phyloP scores from a whole-genome alignment of 805 yeast species.

The Zygosaccharomyces kombuchaensis region DNA sequence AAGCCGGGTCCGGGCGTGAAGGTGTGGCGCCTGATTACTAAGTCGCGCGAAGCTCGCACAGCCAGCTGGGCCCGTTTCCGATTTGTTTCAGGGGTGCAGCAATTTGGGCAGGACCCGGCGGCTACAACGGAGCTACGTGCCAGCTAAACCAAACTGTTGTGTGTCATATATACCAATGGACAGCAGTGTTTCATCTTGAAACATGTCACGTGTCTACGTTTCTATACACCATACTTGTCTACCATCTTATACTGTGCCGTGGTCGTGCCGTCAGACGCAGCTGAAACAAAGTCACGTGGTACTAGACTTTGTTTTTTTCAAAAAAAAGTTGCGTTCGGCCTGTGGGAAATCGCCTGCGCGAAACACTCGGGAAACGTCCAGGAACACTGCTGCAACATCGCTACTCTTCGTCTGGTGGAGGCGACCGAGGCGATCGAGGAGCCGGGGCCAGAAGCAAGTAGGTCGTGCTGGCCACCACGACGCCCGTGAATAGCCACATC shows the following conservation, averaged over 20 bases:
- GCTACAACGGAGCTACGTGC: no score
- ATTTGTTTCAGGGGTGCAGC: neutral
- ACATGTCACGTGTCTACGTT: no score
- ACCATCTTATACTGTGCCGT: no score
- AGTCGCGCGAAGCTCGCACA: neutral
- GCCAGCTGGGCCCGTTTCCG: neutral
- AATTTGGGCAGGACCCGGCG: neutral
- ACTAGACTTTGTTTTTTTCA: no score
- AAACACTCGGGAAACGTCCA: neutral
- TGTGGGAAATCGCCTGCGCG: conserved; percentile 17
- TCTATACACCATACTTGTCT: no score
- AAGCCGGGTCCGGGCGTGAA: neutral
- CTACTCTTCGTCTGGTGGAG: neutral
- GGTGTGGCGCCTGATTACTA: neutral
- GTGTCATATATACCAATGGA: no score
- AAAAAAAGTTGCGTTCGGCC: conserved; percentile 18
- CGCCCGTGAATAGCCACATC: conserved; percentile 34
- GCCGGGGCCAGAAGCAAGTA: conserved; percentile 18
- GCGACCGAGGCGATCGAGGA: neutral
- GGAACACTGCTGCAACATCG: neutral
- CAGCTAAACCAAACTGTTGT: no score
- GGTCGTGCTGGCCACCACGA: conserved; percentile 26
- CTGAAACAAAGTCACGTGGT: neutral
- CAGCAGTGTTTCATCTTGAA: no score
- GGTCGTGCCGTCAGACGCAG: no score